These are phyloP conservation scores for Excoecaria cochinchinensis DNA, from an alignment of 345 rosid species.

Conservation along the genomic window DNA sequence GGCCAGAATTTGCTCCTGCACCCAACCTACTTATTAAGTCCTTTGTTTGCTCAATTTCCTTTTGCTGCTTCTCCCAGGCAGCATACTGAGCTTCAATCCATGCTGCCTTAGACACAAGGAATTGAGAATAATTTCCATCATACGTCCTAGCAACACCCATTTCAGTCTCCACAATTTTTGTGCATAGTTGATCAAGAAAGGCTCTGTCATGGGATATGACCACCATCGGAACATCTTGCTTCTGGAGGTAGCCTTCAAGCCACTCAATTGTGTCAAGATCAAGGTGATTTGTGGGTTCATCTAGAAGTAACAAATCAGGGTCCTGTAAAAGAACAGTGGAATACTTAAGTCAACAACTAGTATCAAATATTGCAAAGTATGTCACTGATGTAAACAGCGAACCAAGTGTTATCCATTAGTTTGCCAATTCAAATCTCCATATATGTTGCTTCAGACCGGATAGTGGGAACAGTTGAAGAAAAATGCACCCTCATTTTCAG, in stretches of 20 bases:
- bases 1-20: slow-evolving; percentile 85
- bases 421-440: background rate
- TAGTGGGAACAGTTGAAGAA: background rate
- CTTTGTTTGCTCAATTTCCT: slow-evolving; percentile 77
- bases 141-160: slow-evolving; percentile 89
- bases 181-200: slow-evolving; percentile 90
- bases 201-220: slow-evolving; percentile 96
- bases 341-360: slow-evolving; percentile 10
- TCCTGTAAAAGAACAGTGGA: slow-evolving; percentile 45
- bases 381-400: background rate
- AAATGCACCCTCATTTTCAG: background rate
- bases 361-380: background rate
- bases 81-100: slow-evolving; percentile 75
- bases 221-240: slow-evolving; percentile 97
- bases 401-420: background rate
- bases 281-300: slow-evolving; percentile 96
- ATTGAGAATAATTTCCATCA: slow-evolving; percentile 87
- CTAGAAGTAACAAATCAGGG: slow-evolving; percentile 88
- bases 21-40: slow-evolving; percentile 74
- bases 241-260: slow-evolving; percentile 88
- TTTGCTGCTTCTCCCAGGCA: slow-evolving; percentile 92
- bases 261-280: slow-evolving; percentile 97
- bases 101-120: slow-evolving; percentile 62
- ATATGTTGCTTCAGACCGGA: background rate
- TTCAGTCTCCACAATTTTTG: slow-evolving; percentile 94